Evolutionary conservation across 176 grass and related monocot species (phyloP).

Genomic region (Panicum miliaceum): DNA sequence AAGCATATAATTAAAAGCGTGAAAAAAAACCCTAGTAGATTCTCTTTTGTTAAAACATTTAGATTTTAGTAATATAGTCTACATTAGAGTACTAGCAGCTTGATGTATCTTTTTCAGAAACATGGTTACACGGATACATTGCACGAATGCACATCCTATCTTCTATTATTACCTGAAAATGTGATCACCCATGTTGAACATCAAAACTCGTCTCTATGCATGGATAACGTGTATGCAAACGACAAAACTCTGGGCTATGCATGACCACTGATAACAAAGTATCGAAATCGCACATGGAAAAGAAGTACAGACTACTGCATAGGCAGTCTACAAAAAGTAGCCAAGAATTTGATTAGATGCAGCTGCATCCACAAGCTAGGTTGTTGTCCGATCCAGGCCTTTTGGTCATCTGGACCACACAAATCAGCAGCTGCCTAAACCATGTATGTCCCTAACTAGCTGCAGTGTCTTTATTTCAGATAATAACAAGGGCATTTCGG

Average conservation of each 20-base stretch:
- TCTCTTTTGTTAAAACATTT: too few relatives aligned
- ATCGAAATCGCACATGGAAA: not conserved
- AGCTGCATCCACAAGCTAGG: not conserved
- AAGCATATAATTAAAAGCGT: not conserved
- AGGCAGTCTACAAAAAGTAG: not conserved
- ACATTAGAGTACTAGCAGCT: too few relatives aligned
- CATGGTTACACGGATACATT: too few relatives aligned
- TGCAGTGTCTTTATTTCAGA: not conserved
- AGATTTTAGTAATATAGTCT: too few relatives aligned
- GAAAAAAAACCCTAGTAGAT: too few relatives aligned
- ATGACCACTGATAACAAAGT: not conserved
- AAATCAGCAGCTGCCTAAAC: conserved; percentile 29
- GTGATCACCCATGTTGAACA: too few relatives aligned
- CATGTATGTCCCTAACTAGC: conserved; percentile 5
- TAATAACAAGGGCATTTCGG: not conserved
- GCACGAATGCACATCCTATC: too few relatives aligned
- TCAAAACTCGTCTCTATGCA: too few relatives aligned
- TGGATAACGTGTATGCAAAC: too few relatives aligned
- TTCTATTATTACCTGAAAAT: too few relatives aligned
- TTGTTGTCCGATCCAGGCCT: conserved; percentile 20
- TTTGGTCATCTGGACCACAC: conserved; percentile 40
- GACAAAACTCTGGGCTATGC: too few relatives aligned
- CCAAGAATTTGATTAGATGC: not conserved
- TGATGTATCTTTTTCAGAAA: too few relatives aligned
- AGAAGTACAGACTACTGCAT: not conserved